A percentile compares a stretch with the other conserved stretches of the same genome.
Evolutionary conservation across 1,284 basidiomycete species (phyloP).

Genomic region (Lentinula novae-zelandiae): DNA sequence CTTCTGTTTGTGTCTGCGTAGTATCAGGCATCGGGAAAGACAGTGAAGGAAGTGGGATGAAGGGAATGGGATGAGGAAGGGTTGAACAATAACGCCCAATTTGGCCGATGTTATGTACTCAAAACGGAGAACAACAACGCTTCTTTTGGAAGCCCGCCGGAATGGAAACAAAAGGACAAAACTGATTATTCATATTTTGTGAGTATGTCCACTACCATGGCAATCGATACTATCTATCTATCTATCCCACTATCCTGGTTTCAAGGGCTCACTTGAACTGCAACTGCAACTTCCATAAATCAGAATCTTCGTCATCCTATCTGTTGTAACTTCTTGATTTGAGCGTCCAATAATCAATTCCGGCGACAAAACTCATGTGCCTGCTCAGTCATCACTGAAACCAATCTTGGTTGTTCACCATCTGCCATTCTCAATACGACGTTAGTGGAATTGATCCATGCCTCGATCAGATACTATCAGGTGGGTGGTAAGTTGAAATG

Average conservation of each 20-base stretch:
- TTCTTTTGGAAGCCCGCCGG: conserved; percentile 5
- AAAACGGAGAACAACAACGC: not conserved
- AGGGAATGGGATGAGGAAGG: not conserved
- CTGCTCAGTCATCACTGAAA: too few relatives aligned
- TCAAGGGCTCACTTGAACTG: not conserved
- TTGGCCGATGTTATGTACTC: conserved; percentile 8
- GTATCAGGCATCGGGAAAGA: conserved; percentile 15
- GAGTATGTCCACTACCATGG: not conserved
- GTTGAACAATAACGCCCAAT: conserved; percentile 5
- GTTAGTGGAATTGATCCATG: not conserved
- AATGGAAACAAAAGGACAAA: not conserved
- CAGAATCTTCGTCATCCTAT: not conserved
- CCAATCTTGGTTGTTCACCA: not conserved
- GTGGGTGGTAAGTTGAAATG: not conserved
- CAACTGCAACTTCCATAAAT: not conserved
- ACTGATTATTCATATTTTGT: not conserved
- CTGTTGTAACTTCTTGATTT: too few relatives aligned
- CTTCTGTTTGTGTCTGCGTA: conserved; percentile 11
- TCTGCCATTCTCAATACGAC: not conserved
- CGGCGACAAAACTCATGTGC: too few relatives aligned
- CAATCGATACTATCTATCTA: not conserved
- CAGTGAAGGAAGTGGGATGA: not conserved
- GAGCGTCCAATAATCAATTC: too few relatives aligned
- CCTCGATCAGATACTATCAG: not conserved
- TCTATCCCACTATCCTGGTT: not conserved